Base-by-base conservation (phyloP, 2,329 filamentous ascomycete species). In the Fusarium avenaceum region DNA sequence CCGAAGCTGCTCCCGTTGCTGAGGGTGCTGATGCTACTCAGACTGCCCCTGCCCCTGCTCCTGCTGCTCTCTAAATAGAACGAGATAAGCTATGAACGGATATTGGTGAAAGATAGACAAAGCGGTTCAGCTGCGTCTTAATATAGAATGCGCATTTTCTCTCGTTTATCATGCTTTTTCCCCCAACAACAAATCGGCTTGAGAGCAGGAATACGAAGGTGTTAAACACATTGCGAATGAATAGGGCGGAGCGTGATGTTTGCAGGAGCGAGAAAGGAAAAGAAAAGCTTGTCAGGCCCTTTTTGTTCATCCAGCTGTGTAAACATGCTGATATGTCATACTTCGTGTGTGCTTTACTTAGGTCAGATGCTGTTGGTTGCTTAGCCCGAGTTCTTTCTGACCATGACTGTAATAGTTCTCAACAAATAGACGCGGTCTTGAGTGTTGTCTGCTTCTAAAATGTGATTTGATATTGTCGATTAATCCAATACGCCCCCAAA, bases 21-120 rank as follows among this genome's bases (percentile, higher is more conserved):
- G 77, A 71, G 20, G 75, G 71, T 53, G 78, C 75, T 35, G 77
- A 73, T 35, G 79, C 76, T 43, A 77, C 75, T 53, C 78, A 78
- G 67, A 76, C 78, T 51, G 79, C 77, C 58, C 60, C 61, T 33
- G 59, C 52, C 19, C 76, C 78, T 45, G 79, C 77, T 62, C 76
- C 78, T 45, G 79, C 77, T 62, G 73, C 79, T 35, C 77, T 76
- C 71, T 78, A 76, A 65, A 73, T 17, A 32, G 33, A 32, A 39
- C 60, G 42, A 46, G 43, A 49, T 39, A 19, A 57, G 61, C 58
- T 28, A 42, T 35, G 38, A 39, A 59, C 45, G 47, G 24, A 28
- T 50, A 28, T 58, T 46, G 48, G 64, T 59, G 38, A 49, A 57
- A 46, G 51, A 71, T 71, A 69, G 61, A 68, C 59, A 47, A 46